Percentiles rank a stretch among this genome's conserved stretches.
phyloP scores from a whole-genome alignment of 805 yeast genomes.

The Sungouiella thailandica region DNA sequence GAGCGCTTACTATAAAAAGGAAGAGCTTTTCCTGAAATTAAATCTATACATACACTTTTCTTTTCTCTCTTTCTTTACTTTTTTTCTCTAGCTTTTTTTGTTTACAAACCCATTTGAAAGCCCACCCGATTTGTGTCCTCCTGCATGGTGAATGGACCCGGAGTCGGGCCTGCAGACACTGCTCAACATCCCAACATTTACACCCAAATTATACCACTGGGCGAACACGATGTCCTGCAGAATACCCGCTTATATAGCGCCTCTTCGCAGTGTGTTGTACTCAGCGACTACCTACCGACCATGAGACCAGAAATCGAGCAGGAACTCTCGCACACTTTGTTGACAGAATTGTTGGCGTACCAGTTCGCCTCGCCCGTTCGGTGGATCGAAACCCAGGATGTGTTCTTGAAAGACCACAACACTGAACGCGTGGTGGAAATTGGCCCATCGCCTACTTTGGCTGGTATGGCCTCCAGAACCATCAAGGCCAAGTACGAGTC shows the following conservation, averaged over 20 bases:
- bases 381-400: conserved; percentile 99
- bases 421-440: conserved; percentile 97
- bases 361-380: conserved; percentile 99
- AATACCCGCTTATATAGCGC: conserved; percentile 1
- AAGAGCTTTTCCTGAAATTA: too few relatives aligned
- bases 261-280: not conserved
- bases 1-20: too few relatives aligned
- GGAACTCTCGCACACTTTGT: conserved; percentile 89
- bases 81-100: too few relatives aligned
- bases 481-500: conserved; percentile 93
- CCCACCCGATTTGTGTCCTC: too few relatives aligned
- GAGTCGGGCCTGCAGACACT: conserved; percentile 1
- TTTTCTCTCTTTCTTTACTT: too few relatives aligned
- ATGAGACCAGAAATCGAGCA: conserved; percentile 97
- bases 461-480: conserved; percentile 98
- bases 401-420: conserved; percentile 86
- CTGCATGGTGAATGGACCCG: too few relatives aligned
- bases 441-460: conserved; percentile 98
- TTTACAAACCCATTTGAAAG: too few relatives aligned
- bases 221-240: conserved; percentile 1
- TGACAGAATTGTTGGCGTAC: conserved; percentile 95
- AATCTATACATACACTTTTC: too few relatives aligned
- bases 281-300: conserved; percentile 3
- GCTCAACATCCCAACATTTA: conserved; percentile 12
- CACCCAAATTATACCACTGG: conserved; percentile 9